Evolutionary conservation across 441 rosid genomes (phyloP), one percentile per base, ranked within the genome.

Genomic region (Daphne laureola): DNA sequence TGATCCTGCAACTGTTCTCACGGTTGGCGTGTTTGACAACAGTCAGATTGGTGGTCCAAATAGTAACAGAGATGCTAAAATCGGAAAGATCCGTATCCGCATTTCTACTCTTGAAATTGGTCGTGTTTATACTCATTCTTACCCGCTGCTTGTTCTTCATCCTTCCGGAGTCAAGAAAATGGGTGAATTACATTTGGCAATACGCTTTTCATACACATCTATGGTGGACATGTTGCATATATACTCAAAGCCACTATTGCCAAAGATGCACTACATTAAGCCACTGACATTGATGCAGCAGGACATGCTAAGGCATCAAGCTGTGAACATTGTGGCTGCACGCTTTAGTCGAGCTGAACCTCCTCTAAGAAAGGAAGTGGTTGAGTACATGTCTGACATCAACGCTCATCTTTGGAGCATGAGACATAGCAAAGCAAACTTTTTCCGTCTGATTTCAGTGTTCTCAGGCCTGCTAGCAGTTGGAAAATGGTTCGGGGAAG

Each of bases 361-460:
- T n/a, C 89, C 97, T 16, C 81, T 93, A 3, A 73, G 76, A 49
- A 84, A 69, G 58, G 98, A 89, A 70, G 84, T 93, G 2, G 73
- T 89, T 3, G 97, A 89, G 53, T 85, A 84, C 76, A 89, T 93
- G 77, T 78, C 95, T 14, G 97, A 83, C 73, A 80, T 84, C 13
- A 60, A 80, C 58, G 72, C 95, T 16, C 98, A 89, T 73, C 67
- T 87, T 14, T 93, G 96, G 96, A 93, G 98, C 78, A 79, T 89
- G 92, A 80, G 98, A 75, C 81, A 85, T 55, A 89, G 98, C 80
- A 78, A 89, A 71, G 97, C 97, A 4, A 89, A 93, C 72, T 82
- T 93, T 50, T 83, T 68, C 58, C 78, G 97, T 36, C 62, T 93
- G 55, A 82, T 65, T 75, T 54, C 87, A 0, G 93, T 89, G 51